Evolutionary conservation across 345 rosid genomes (phyloP).

Genomic region (Euphorbia pulcherrima): DNA sequence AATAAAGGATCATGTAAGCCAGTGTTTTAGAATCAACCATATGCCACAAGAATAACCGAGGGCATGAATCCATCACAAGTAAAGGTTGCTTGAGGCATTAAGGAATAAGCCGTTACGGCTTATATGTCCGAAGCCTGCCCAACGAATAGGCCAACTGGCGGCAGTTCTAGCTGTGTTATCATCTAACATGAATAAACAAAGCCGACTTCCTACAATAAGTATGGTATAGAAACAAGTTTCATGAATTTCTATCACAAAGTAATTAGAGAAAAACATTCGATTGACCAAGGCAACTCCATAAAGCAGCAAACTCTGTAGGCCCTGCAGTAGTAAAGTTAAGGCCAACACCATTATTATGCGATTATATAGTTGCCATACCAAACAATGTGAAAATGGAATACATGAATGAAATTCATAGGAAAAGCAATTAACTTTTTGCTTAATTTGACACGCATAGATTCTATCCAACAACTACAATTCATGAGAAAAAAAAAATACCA

Average conservation of each 20-base stretch:
- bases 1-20: background rate
- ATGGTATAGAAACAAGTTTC: background rate
- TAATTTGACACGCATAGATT: too few species aligned
- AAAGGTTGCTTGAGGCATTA: constrained; percentile 47
- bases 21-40: constrained; percentile 30
- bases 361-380: background rate
- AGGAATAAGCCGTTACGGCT: too few species aligned
- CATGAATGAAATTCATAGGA: background rate
- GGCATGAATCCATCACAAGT: constrained; percentile 57
- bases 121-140: too few species aligned
- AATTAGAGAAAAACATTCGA: constrained; percentile 25
- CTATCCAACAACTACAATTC: background rate
- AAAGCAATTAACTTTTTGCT: background rate
- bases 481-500: constrained; percentile 26
- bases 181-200: too few species aligned
- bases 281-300: constrained; percentile 64
- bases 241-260: background rate
- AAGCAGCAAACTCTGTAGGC: constrained; percentile 52
- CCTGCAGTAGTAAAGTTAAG: constrained; percentile 33
- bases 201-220: too few species aligned
- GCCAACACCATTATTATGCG: background rate
- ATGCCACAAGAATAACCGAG: constrained; percentile 45
- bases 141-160: too few species aligned
- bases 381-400: background rate
- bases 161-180: too few species aligned